Evolutionary conservation across 768 basidiomycete genomes (phyloP), one percentile per base, ranked within the genome.

Genomic region (Porphyrellus cyaneotinctus): DNA sequence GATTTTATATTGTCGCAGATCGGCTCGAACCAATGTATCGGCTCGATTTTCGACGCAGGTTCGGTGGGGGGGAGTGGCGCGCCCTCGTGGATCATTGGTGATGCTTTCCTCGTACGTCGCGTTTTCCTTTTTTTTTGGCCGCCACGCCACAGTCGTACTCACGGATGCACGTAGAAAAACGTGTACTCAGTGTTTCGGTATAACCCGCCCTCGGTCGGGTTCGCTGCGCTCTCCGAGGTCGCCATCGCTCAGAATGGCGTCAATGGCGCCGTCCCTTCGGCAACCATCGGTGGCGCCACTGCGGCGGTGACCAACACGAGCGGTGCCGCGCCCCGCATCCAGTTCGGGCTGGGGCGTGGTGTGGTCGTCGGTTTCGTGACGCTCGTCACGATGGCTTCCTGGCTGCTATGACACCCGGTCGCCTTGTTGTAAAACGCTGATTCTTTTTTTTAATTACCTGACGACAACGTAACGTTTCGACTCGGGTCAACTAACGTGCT

Each of bases 171-270:
- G 22, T 26, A 69, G 53, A 84, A 84, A 67, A 84, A 82, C 55
- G 80, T 80, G 2, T 82, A 83, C 60, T 75, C 78, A 0, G 79
- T 83, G 0, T 82, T 75, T 67, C 70, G 74, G 20, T 80, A 74
- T 48, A 68, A 67, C 32, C 81, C 81, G 0, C 60, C 81, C 1
- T 67, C 76, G 0, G 69, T 83, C 38, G 80, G 81, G 0, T 81
- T 83, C 49, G 81, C 81, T 4, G 60, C 62, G 3, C 72, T 80
- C 32, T 76, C 80, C 0, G 52, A 51, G 5, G 43, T 43, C 0
- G 67, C 68, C 0, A 26, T 64, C 24, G 61, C 67, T 14, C 22
- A 53, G 51, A 69, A 69, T 15, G 68, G 68, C 2, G 60, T 67
- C 46, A 68, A 64, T 1, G 69, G 73, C 0, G 11, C 59, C 0